Evolutionary conservation across 257 asterid species (phyloP).

Genomic region (Echium plantagineum): DNA sequence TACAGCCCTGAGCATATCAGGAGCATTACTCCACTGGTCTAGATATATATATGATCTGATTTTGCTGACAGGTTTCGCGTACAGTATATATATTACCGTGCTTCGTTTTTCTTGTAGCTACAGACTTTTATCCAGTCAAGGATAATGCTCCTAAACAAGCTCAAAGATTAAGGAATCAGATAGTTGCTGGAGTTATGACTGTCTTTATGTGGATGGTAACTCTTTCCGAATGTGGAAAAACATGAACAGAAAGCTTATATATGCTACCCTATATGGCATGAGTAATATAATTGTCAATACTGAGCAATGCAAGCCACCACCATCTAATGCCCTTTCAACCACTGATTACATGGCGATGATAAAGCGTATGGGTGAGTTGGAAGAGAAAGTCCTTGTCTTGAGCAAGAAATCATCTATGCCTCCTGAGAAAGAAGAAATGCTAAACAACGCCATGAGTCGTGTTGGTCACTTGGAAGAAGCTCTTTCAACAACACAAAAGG

Average conservation of each 20-base stretch:
- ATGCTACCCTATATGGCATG: conserved; percentile 37
- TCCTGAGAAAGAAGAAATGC: conserved; percentile 32
- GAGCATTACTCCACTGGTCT: too few relatives aligned
- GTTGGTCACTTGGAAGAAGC: conserved; percentile 68
- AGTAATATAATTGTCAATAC: conserved; percentile 20
- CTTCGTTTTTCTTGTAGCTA: background rate
- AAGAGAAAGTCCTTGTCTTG: conserved; percentile 49
- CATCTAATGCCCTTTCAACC: conserved; percentile 44
- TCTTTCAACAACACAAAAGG: conserved; percentile 69
- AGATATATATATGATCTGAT: background rate
- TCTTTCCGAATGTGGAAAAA: conserved; percentile 71
- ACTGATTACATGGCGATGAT: conserved; percentile 69
- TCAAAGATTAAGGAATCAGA: conserved; percentile 46
- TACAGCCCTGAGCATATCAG: too few relatives aligned
- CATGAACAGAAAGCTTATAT: conserved; percentile 79
- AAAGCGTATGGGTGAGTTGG: conserved; percentile 85
- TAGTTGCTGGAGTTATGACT: conserved; percentile 68
- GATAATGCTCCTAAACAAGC: conserved; percentile 18
- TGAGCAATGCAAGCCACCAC: conserved; percentile 25
- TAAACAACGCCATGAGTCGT: conserved; percentile 50
- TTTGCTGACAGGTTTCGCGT: background rate
- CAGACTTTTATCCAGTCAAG: conserved; percentile 23
- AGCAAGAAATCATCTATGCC: conserved; percentile 31
- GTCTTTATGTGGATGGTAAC: conserved; percentile 75
- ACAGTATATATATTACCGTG: background rate